Evolutionary conservation across 768 basidiomycete genomes (phyloP), one percentile per base, ranked within the genome.

Genomic region (Podaxis sp.): DNA sequence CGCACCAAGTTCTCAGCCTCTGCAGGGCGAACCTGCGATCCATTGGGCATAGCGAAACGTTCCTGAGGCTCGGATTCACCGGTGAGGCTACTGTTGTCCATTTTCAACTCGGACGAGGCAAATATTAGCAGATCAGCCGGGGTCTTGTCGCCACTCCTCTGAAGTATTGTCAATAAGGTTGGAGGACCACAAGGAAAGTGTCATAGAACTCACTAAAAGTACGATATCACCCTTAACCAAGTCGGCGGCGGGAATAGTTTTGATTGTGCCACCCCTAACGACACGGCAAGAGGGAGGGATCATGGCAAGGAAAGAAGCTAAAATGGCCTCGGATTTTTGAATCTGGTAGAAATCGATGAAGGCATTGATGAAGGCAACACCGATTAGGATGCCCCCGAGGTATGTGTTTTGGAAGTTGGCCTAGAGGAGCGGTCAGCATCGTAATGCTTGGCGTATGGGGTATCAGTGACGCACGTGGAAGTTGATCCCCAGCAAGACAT

Each of bases 41-140:
- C 87, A 54, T 80, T 69, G 1, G 77, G 74, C 23, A 77, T 62
- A 9, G 83, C 73, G 21, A 69, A 69, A 4, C 87, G 80, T 64
- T 87, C 86, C 68, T 87, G 86, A 1, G 87, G 85, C 66, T 88
- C 86, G 1, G 86, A 86, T 69, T 89, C 87, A 58, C 87, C 87
- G 0, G 86, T 88, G 46, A 89, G 73, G 70, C 83, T 87, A 62
- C 85, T 87, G 66, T 88, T 88, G 70, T 89, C 87, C 50, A 89
- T 80, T 68, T 87, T 89, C 56, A 89, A 72, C 64, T 89, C 87
- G 5, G 80, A 80, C 0, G 84, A 69, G 2, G 82, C 77, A 66
- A 87, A 85, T 13, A 89, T 58, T 40, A 88, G 68, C 50, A 87
- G 71, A 69, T 89, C 87, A 9, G 87, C 87, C 0, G 87, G 87